A percentile compares a stretch with the other conserved stretches of the same genome.
phyloP scores from a whole-genome alignment of 2,329 filamentous ascomycete species.

The Colletotrichum zoysiae region DNA sequence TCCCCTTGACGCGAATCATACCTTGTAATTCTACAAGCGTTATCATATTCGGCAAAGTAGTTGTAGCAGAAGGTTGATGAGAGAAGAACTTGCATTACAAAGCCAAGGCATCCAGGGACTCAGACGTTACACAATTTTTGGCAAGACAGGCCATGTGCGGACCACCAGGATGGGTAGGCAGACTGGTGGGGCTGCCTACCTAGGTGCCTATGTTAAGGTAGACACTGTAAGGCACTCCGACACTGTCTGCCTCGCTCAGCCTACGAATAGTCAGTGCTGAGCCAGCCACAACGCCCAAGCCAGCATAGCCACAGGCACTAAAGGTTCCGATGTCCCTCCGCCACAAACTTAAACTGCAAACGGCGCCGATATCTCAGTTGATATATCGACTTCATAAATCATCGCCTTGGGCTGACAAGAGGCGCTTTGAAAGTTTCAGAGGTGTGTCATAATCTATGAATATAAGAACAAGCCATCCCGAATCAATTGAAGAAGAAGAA shows the following conservation, averaged over 20 bases:
- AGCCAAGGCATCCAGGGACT: slow-evolving; percentile 16
- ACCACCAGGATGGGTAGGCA: neutral
- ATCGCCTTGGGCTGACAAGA: slow-evolving; percentile 1
- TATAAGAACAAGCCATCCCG: neutral
- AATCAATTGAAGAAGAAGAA: neutral
- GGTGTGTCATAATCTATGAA: too few species aligned
- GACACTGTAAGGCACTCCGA: too few species aligned
- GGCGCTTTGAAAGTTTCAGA: neutral
- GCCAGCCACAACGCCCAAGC: neutral
- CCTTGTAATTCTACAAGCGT: neutral
- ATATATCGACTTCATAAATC: neutral
- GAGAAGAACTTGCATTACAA: too few species aligned
- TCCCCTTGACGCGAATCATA: too few species aligned
- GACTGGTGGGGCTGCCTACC: neutral
- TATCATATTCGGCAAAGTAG: neutral
- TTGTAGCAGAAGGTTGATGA: too few species aligned
- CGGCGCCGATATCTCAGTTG: neutral
- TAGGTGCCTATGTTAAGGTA: too few species aligned
- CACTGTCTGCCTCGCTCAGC: neutral
- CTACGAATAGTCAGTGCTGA: neutral
- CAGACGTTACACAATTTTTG: neutral
- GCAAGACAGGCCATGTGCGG: neutral
- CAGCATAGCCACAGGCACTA: neutral
- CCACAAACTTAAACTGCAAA: neutral
- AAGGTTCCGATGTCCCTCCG: neutral